These are phyloP conservation scores for Hypoxylon lienhwacheense DNA, from an alignment of 495 filamentous ascomycete genomes.

Conservation along the genomic window DNA sequence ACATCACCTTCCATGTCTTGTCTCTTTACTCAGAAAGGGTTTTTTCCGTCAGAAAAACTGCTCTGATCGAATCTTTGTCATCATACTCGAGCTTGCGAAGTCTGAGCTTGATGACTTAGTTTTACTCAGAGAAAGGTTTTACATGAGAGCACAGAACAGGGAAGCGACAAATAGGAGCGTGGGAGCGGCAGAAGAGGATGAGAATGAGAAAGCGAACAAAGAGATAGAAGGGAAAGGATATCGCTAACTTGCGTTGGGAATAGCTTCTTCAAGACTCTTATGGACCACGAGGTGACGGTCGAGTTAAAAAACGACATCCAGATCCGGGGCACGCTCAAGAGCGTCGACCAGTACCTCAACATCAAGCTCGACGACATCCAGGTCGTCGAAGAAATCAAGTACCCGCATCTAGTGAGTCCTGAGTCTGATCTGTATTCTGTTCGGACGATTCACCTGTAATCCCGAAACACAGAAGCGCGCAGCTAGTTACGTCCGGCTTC, in stretches of 20 bases:
- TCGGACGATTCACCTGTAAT: not conserved
- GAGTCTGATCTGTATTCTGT: not conserved
- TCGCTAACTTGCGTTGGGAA: conserved; percentile 1
- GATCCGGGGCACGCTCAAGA: conserved; percentile 91
- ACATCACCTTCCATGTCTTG: too few relatives aligned
- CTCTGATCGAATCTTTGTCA: not conserved
- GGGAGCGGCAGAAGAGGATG: not conserved
- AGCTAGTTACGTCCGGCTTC: not conserved
- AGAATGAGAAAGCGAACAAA: not conserved
- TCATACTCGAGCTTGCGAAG: not conserved
- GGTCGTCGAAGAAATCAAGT: conserved; percentile 87
- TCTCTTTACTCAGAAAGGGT: too few relatives aligned
- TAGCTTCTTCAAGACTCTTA: conserved; percentile 99
- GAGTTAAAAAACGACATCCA: conserved; percentile 99
- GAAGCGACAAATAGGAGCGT: too few relatives aligned
- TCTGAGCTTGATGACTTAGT: not conserved
- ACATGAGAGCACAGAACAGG: not conserved
- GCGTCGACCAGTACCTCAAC: conserved; percentile 97
- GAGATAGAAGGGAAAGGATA: not conserved
- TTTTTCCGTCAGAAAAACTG: too few relatives aligned
- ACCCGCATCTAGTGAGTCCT: conserved; percentile 77
- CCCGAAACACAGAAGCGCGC: not conserved
- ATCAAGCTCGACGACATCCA: conserved; percentile 96
- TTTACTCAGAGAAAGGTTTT: not conserved
- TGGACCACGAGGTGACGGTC: conserved; percentile 92